phyloP scores from a whole-genome alignment of 768 basidiomycete species.

The Porphyrellus cyaneotinctus region DNA sequence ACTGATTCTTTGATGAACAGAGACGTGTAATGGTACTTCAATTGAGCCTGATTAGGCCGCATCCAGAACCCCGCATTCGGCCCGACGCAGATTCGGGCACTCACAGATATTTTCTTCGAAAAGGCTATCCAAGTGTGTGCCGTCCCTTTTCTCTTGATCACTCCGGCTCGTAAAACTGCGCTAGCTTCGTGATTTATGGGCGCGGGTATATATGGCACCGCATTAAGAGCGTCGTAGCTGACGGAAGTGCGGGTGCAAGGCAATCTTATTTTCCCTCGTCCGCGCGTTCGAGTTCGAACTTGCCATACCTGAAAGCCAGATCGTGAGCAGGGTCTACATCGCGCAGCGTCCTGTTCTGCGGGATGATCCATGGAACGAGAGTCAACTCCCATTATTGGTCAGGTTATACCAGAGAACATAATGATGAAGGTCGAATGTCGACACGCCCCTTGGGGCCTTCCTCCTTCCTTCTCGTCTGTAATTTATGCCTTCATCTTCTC shows the following conservation, averaged over 20 bases:
- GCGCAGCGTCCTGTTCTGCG: constrained; percentile 44
- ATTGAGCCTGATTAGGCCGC: neutral
- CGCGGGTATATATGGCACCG: too few relatives aligned
- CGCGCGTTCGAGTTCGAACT: constrained; percentile 51
- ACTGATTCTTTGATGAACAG: too few relatives aligned
- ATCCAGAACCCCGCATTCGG: constrained; percentile 65
- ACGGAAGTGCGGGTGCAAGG: constrained; percentile 33
- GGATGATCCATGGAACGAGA: constrained; percentile 36
- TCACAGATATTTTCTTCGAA: constrained; percentile 55
- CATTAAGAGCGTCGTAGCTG: neutral
- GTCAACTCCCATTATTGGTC: constrained; percentile 41
- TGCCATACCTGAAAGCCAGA: constrained; percentile 43
- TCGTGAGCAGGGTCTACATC: constrained; percentile 28
- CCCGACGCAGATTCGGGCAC: constrained; percentile 49
- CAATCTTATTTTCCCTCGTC: constrained; percentile 46
- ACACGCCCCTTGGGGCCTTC: too few relatives aligned
- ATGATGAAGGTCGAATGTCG: neutral
- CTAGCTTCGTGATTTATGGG: constrained; percentile 50
- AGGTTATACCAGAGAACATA: neutral
- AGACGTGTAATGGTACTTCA: too few relatives aligned
- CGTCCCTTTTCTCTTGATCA: neutral
- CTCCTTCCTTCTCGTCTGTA: too few relatives aligned
- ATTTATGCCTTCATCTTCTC: too few relatives aligned
- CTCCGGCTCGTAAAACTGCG: neutral
- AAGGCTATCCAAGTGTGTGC: too few relatives aligned